Base-by-base conservation (phyloP, 768 basidiomycete species). In the Mycena rebaudengoi region DNA sequence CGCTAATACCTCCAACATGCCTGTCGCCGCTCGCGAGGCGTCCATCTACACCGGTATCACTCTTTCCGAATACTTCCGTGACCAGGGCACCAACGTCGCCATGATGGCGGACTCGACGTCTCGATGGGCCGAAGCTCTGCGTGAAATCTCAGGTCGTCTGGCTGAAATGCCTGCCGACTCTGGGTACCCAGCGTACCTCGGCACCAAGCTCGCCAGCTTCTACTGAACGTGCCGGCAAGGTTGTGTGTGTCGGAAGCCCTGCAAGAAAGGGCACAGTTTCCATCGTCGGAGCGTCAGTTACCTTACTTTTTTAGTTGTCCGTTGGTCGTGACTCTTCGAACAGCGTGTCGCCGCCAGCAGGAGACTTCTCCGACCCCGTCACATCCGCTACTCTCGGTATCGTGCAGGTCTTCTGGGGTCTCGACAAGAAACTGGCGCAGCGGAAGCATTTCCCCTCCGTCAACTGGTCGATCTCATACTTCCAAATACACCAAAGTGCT, bases 101-200 rank as follows among this genome's bases (percentile, higher is more conserved):
- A 98, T 99, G 97, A 98, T 99, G 96, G 97, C 96, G 35, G 97
- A 99, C 77, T 97, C 95, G 6, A 98, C 97, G 0, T 97, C 95
- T 21, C 96, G 98, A 69, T 99, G 98, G 98, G 98, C 98, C 28
- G 98, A 99, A 75, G 98, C 98, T 20, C 82, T 99, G 45, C 95
- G 98, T 83, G 98, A 99, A 85, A 98, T 99, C 67, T 98, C 96
- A 23, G 98, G 98, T 79, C 96, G 98, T 79, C 79, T 99, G 64
- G 98, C 98, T 37, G 98, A 99, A 80, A 99, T 99, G 98, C 98
- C 98, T 49, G 98, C 98, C 29, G 98, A 99, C 77, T 99, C 98
- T 39, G 98, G 98, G 60, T 99, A 99, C 79, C 98, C 98, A 50
- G 98, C 98, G 4, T 99, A 99, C 77, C 88, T 99, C 63, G 82